Percentiles rank a stretch among this genome's conserved stretches.
phyloP scores from a whole-genome alignment of 2,329 filamentous ascomycete species.

The Diaporthe sp. region DNA sequence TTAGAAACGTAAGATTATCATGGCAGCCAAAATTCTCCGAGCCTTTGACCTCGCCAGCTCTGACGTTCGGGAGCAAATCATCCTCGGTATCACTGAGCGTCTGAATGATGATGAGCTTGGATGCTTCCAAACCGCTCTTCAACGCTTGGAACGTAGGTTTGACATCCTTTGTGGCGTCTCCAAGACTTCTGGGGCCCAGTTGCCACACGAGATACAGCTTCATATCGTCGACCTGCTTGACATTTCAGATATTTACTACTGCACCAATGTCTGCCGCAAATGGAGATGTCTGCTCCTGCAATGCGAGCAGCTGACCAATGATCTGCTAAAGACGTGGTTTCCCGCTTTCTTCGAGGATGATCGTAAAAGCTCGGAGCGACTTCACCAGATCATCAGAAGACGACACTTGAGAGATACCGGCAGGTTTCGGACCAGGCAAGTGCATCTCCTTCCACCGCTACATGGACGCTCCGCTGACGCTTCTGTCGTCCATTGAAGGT shows the following conservation, averaged over 20 bases:
- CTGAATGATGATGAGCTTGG: constrained; percentile 6
- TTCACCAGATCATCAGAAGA: background rate
- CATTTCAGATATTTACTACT: constrained; percentile 18
- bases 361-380: background rate
- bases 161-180: constrained; percentile 20
- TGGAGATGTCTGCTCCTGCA: constrained; percentile 17
- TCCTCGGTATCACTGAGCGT: constrained; percentile 8
- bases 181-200: background rate
- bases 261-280: constrained; percentile 19
- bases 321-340: constrained; percentile 11
- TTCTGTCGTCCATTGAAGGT: background rate
- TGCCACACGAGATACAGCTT: constrained; percentile 29
- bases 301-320: background rate
- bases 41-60: constrained; percentile 15
- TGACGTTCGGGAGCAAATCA: background rate
- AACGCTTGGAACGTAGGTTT: background rate
- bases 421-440: constrained; percentile 23
- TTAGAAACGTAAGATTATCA: background rate
- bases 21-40: background rate
- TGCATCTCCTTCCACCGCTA: background rate
- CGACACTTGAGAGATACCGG: constrained; percentile 2
- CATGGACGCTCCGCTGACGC: background rate
- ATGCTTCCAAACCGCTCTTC: background rate
- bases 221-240: constrained; percentile 17
- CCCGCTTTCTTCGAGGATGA: background rate